A percentile compares a stretch with the other conserved stretches of the same genome.
Evolutionary conservation across 257 asterid genomes (phyloP).

Genomic region (Echium plantagineum): DNA sequence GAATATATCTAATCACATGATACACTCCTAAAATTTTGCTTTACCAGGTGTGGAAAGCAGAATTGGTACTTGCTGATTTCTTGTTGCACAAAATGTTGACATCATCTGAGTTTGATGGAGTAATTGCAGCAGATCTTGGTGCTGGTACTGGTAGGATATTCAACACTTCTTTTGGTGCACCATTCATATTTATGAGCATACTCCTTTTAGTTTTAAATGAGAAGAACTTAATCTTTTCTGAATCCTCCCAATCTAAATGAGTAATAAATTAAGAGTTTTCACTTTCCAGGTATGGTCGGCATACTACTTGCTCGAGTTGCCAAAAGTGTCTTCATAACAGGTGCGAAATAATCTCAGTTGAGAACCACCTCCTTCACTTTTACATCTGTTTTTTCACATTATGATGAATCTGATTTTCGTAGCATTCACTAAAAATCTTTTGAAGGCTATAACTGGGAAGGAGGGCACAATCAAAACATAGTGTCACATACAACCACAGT

Average conservation of each 20-base stretch:
- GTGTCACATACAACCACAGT: too few species aligned
- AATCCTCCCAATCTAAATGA: slow-evolving; percentile 6
- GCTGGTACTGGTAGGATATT: slow-evolving; percentile 73
- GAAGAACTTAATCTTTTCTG: background rate
- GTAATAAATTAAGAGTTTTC: slow-evolving; percentile 13
- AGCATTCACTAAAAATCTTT: too few species aligned
- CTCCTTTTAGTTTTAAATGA: background rate
- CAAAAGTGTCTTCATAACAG: slow-evolving; percentile 77
- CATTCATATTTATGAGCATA: background rate
- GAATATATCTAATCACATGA: too few species aligned
- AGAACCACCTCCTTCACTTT: background rate
- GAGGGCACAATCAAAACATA: too few species aligned
- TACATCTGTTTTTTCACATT: too few species aligned
- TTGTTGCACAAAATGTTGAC: slow-evolving; percentile 58
- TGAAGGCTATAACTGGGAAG: too few species aligned
- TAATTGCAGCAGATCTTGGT: slow-evolving; percentile 76
- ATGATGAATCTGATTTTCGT: too few species aligned
- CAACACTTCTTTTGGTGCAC: background rate
- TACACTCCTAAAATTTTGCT: slow-evolving; percentile 1
- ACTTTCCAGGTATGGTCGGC: slow-evolving; percentile 69
- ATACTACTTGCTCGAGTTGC: slow-evolving; percentile 83
- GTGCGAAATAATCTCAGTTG: slow-evolving; percentile 16
- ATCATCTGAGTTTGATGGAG: slow-evolving; percentile 47
- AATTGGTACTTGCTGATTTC: slow-evolving; percentile 75
- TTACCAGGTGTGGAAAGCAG: slow-evolving; percentile 85